phyloP scores from a whole-genome alignment of 768 basidiomycete species.

The Pleurotus ostreatus region DNA sequence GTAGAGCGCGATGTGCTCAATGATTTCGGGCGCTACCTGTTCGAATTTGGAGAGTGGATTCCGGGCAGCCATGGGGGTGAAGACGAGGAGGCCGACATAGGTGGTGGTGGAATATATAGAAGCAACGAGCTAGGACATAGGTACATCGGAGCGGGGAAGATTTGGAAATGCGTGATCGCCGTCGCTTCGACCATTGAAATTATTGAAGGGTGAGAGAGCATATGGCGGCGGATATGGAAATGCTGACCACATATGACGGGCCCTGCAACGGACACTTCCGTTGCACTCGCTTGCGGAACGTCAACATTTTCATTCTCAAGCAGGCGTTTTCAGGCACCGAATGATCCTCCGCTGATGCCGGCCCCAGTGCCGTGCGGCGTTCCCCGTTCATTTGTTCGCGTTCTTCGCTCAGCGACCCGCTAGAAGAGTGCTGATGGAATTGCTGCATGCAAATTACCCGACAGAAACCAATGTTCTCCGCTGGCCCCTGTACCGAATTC shows the following conservation, averaged over 20 bases:
- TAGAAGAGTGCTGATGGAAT: constrained; percentile 1
- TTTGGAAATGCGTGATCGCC: constrained; percentile 2
- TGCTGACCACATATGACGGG: not conserved
- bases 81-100: constrained; percentile 4
- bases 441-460: not conserved
- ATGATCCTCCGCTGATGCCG: not conserved
- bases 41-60: constrained; percentile 14
- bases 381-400: not conserved
- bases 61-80: constrained; percentile 13
- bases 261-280: not conserved
- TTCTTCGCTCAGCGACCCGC: not conserved
- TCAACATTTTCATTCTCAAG: not conserved
- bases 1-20: constrained; percentile 41
- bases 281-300: not conserved
- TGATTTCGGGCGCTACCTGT: constrained; percentile 22
- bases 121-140: constrained; percentile 11
- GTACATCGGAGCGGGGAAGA: constrained; percentile 6
- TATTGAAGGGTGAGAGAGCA: constrained; percentile 2
- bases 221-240: constrained; percentile 3
- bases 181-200: not conserved
- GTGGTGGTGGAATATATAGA: constrained; percentile 13
- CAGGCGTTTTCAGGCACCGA: not conserved
- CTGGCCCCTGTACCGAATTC: no score
- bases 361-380: not conserved
- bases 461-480: not conserved